Evolutionary conservation across 2,329 filamentous ascomycete species (phyloP).

Genomic region (Verticillium longisporum): DNA sequence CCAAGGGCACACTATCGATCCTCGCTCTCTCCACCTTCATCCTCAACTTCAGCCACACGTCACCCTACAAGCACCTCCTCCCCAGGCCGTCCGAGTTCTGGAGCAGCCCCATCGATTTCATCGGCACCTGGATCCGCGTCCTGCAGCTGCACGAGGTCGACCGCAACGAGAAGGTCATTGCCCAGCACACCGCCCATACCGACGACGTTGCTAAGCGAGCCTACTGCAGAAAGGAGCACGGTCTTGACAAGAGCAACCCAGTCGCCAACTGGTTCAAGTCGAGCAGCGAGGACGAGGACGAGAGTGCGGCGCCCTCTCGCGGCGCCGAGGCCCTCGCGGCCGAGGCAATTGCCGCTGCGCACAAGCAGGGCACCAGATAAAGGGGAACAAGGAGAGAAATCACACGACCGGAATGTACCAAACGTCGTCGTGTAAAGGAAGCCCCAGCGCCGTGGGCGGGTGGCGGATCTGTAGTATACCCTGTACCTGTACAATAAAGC

Average conservation of each 20-base stretch:
- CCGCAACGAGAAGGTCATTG: constrained; percentile 58
- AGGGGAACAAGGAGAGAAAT: constrained; percentile 20
- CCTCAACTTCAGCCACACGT: constrained; percentile 70
- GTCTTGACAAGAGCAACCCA: constrained; percentile 58
- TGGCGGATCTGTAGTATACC: constrained; percentile 4
- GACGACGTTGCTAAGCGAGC: constrained; percentile 85
- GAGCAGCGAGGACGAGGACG: constrained; percentile 17
- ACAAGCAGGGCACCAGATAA: constrained; percentile 41
- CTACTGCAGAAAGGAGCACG: constrained; percentile 81
- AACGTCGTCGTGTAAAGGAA: not conserved
- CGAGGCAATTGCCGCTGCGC: constrained; percentile 8
- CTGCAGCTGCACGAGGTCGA: constrained; percentile 71
- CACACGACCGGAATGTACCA: not conserved
- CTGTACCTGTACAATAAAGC: constrained; percentile 8
- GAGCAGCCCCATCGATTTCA: constrained; percentile 61
- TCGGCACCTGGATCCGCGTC: constrained; percentile 61
- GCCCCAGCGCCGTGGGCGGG: not conserved
- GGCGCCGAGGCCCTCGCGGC: constrained; percentile 3
- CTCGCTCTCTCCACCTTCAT: constrained; percentile 69
- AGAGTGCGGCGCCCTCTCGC: constrained; percentile 19
- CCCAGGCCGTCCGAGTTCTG: constrained; percentile 64
- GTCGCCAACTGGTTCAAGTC: constrained; percentile 38
- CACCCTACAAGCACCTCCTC: constrained; percentile 73
- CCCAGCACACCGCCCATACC: constrained; percentile 64
- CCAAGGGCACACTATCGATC: constrained; percentile 56